Evolutionary conservation across 768 basidiomycete species (phyloP).

Genomic region (Collybiopsis luxurians): DNA sequence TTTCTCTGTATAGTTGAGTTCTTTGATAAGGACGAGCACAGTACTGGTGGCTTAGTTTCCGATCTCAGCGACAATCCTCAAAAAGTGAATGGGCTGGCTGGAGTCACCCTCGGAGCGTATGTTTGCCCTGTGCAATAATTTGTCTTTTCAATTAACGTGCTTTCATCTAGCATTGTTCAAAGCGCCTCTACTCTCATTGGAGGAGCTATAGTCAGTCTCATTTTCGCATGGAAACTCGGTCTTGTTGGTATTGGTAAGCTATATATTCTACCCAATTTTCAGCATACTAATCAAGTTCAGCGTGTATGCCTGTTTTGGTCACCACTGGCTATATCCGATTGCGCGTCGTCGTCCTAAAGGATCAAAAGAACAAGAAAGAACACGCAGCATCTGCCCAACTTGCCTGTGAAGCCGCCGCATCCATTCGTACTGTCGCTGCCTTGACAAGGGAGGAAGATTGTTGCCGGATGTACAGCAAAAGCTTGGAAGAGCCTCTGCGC

Average conservation of each 20-base stretch:
- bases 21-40: constrained; percentile 87
- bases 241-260: constrained; percentile 75
- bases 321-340: constrained; percentile 83
- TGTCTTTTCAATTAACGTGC: background rate
- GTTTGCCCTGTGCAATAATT: constrained; percentile 17
- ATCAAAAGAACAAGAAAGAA: constrained; percentile 73
- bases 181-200: constrained; percentile 63
- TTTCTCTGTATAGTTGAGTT: constrained; percentile 56
- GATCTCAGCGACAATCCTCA: constrained; percentile 83
- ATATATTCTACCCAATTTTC: background rate
- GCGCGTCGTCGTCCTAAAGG: constrained; percentile 87
- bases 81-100: constrained; percentile 85
- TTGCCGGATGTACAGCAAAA: constrained; percentile 58
- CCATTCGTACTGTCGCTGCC: constrained; percentile 88
- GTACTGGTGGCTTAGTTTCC: constrained; percentile 78
- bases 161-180: constrained; percentile 67
- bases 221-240: constrained; percentile 74
- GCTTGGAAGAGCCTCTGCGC: constrained; percentile 68
- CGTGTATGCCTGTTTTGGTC: constrained; percentile 66
- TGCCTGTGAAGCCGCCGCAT: constrained; percentile 87
- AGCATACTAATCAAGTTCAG: constrained; percentile 27
- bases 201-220: constrained; percentile 75
- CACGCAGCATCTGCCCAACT: constrained; percentile 84
- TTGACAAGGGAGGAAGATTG: constrained; percentile 87
- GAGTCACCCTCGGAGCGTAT: constrained; percentile 79